Evolutionary conservation across 164 flowering plant species (phyloP).

Genomic region (Aristolochia fimbriata): DNA sequence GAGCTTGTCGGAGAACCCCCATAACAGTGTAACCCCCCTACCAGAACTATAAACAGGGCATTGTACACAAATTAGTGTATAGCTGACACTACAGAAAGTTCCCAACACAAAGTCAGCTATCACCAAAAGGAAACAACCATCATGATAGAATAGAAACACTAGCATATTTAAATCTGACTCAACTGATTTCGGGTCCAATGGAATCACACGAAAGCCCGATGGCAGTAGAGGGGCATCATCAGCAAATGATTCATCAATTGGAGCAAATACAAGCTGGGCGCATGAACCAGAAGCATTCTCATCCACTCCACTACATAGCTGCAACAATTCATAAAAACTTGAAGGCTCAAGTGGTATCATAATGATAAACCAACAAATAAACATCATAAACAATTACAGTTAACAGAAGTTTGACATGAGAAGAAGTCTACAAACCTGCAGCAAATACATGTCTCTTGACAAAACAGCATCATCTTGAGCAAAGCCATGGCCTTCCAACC

Average conservation of each 20-base stretch:
- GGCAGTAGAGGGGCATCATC: conserved; percentile 80
- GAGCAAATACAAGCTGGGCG: conserved; percentile 83
- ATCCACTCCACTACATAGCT: conserved; percentile 86
- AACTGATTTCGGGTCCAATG: conserved; percentile 67
- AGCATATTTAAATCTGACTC: conserved; percentile 7
- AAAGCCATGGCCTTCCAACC: conserved; percentile 58
- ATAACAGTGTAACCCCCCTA: too few relatives aligned
- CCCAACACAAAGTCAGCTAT: too few relatives aligned
- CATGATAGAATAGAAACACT: too few relatives aligned
- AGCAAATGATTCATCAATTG: conserved; percentile 72
- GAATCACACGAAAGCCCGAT: conserved; percentile 80
- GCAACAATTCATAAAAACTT: conserved; percentile 2
- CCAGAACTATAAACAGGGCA: too few relatives aligned
- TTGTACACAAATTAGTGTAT: too few relatives aligned
- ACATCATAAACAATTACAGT: too few relatives aligned
- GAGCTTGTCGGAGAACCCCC: too few relatives aligned
- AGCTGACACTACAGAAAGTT: too few relatives aligned
- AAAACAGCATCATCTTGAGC: conserved; percentile 56
- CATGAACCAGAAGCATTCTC: conserved; percentile 69
- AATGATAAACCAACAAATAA: too few relatives aligned
- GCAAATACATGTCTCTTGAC: conserved; percentile 52
- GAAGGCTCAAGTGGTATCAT: too few relatives aligned
- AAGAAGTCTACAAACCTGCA: conserved; percentile 37
- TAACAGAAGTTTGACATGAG: not conserved
- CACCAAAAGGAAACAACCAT: too few relatives aligned